phyloP scores from a whole-genome alignment of 2,329 filamentous ascomycete genomes.

The Penicillium thymicola region DNA sequence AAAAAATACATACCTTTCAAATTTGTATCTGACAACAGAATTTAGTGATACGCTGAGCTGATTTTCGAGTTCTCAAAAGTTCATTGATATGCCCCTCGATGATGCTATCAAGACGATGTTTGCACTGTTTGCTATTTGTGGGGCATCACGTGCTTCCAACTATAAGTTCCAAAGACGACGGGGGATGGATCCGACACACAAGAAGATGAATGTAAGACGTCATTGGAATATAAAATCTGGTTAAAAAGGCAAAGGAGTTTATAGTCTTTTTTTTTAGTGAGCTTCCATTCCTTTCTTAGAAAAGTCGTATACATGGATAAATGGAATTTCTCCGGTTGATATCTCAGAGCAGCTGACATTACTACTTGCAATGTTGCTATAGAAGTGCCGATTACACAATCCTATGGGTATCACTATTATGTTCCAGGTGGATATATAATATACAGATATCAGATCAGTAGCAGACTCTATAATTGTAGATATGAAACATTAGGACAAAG shows the following conservation, averaged over 20 bases:
- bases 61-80: neutral
- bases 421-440: neutral
- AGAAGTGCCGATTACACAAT: neutral
- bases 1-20: neutral
- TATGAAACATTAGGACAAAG: neutral
- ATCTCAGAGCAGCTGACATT: neutral
- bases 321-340: neutral
- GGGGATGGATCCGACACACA: neutral
- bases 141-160: neutral
- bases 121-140: neutral
- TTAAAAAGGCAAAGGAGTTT: neutral
- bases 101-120: constrained; percentile 13
- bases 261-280: accelerated
- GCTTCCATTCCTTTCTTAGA: neutral
- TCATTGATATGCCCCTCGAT: constrained; percentile 16
- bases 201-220: neutral
- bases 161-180: neutral
- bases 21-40: neutral
- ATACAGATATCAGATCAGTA: neutral
- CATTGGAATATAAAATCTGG: neutral
- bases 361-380: neutral
- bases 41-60: neutral
- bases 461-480: neutral
- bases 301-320: neutral
- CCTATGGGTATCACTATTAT: no score